A percentile compares a stretch with the other conserved stretches of the same genome.
These are phyloP conservation scores for Styphnolobium japonicum DNA, from an alignment of 306 rosid genomes.

Conservation along the genomic window DNA sequence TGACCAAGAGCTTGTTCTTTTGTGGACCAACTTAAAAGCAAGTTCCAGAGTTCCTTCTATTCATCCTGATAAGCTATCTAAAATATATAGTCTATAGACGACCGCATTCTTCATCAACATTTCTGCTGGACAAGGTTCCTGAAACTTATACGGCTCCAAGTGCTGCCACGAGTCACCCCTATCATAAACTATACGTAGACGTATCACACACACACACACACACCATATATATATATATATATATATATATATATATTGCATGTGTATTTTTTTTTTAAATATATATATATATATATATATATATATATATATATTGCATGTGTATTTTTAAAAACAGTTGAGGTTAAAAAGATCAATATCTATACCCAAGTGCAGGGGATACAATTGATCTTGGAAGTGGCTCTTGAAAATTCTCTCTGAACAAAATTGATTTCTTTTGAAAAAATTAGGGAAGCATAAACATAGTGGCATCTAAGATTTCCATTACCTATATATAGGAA, in stretches of 20 bases:
- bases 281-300: no score
- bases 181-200: slow-evolving; percentile 24
- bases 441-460: background rate
- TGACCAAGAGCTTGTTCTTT: background rate
- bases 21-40: background rate
- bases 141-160: slow-evolving; percentile 25
- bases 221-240: no score
- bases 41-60: background rate
- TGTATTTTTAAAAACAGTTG: no score
- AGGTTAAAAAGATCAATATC: background rate
- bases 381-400: no score
- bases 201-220: slow-evolving; percentile 17
- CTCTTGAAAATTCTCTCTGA: background rate
- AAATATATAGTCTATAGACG: background rate
- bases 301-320: no score
- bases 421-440: background rate
- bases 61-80: slow-evolving; percentile 33
- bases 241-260: no score
- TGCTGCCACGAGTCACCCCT: background rate
- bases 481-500: background rate
- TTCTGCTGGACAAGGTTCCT: slow-evolving; percentile 10
- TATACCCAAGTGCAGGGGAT: no score
- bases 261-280: no score
- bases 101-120: background rate
- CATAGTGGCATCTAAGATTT: background rate